These are phyloP conservation scores for Pyrenochaeta sp. DNA, from an alignment of 2,329 filamentous ascomycete species.

Conservation along the genomic window DNA sequence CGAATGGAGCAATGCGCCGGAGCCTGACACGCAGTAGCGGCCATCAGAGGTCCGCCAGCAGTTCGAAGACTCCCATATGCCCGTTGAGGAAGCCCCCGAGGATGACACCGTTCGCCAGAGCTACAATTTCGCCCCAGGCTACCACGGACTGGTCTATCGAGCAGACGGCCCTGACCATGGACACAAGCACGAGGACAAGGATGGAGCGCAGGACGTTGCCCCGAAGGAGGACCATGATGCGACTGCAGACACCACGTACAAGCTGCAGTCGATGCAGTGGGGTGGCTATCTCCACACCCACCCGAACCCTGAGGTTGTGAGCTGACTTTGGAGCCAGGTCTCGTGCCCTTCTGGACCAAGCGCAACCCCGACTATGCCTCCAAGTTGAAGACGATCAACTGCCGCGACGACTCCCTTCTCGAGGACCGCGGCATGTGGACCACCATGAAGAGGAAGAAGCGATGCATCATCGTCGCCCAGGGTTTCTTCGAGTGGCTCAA, in stretches of 20 bases:
- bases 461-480: constrained; percentile 86
- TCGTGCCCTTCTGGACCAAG: constrained; percentile 94
- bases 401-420: constrained; percentile 83
- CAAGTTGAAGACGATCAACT: constrained; percentile 91
- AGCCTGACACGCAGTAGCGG: constrained; percentile 61
- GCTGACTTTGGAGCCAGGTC: constrained; percentile 53
- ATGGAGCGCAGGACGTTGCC: background rate
- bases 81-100: constrained; percentile 72
- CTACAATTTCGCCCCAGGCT: constrained; percentile 93
- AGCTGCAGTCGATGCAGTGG: constrained; percentile 95
- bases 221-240: constrained; percentile 13
- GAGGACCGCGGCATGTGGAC: constrained; percentile 86
- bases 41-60: constrained; percentile 77
- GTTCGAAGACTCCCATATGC: constrained; percentile 77
- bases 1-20: background rate
- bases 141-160: constrained; percentile 84
- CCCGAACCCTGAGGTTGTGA: background rate
- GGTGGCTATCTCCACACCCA: constrained; percentile 53
- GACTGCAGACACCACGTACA: constrained; percentile 66
- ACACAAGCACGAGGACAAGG: constrained; percentile 35
- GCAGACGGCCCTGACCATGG: constrained; percentile 72
- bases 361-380: constrained; percentile 77
- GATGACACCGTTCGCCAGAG: constrained; percentile 76
- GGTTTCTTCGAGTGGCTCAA: constrained; percentile 98
- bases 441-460: constrained; percentile 85